Base-by-base conservation (phyloP, 202 grass and related monocot genomes). In the Panicum virgatum region DNA sequence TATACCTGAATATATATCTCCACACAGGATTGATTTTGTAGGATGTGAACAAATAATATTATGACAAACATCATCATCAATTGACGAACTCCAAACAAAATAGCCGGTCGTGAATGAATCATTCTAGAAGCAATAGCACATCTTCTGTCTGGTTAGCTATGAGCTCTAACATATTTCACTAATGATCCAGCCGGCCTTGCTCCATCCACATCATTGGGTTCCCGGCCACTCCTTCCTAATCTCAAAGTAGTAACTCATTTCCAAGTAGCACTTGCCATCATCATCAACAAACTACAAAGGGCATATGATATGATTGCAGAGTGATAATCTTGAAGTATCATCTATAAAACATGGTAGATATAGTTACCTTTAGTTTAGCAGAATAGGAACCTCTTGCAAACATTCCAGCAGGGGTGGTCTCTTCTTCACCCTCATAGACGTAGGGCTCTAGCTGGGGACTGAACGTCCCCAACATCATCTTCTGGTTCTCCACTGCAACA, bases 401-500 rank as follows among this genome's bases (percentile, higher is more conserved):
- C 8, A 94, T 85, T 37, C 94, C 91, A 72, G 89, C 81, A 58
- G 94, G 91, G 3, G 94, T 97, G 38, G 91, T 88, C 73, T 97
- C 94, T 88, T 97, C 91, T 92, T 97, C 86, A 63, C 92, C 80
- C 84, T 88, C 89, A 9, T 94, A 94, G 12, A 84, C 44, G 38
- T 97, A 97, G 58, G 91, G 87, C 48, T 97, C 91, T 63, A 72
- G 73, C 86, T 94, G 94, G 75, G 94, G 94, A 87, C 94, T 97
- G 75, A 97, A 97, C 37, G 94, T 97, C 42, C 94, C 91, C 77
- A 97, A 56, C 94, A 97, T 97, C 65, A 92, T 82, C 76, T 97
- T 97, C 66, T 88, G 90, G 83, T 90, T 86, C 66, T 92, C 91
- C 85, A 92, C 89, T 94, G 82, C 60, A 59, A 76, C 1, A 72